Evolutionary conservation across 148 eudicot species (phyloP).

Genomic region (Bassia scoparia): DNA sequence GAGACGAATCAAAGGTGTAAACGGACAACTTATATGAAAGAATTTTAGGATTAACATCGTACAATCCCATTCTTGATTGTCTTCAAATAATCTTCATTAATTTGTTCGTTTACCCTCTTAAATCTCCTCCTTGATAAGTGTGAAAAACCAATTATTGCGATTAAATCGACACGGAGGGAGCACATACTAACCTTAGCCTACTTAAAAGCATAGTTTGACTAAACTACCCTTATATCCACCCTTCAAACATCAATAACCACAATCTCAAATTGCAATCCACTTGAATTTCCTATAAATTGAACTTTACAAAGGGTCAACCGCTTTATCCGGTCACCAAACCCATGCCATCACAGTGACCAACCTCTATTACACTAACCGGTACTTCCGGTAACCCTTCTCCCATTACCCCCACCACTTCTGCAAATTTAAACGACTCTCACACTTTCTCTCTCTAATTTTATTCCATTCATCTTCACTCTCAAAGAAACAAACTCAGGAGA

Average conservation of each 20-base stretch:
- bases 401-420: slow-evolving; percentile 4
- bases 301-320: slow-evolving; percentile 31
- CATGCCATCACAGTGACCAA: slow-evolving; percentile 23
- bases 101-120: too few relatives aligned
- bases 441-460: neutral
- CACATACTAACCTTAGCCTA: neutral
- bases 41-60: too few relatives aligned
- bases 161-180: too few relatives aligned
- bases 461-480: slow-evolving; percentile 15
- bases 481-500: neutral
- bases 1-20: too few relatives aligned
- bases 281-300: slow-evolving; percentile 16
- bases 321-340: slow-evolving; percentile 35
- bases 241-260: slow-evolving; percentile 21
- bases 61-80: too few relatives aligned
- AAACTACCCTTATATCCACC: slow-evolving; percentile 5
- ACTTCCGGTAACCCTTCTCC: slow-evolving; percentile 37
- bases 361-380: slow-evolving; percentile 31
- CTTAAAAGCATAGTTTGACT: neutral
- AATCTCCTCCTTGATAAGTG: too few relatives aligned
- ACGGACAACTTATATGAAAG: too few relatives aligned
- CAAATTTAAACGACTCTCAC: slow-evolving; percentile 26
- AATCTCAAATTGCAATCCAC: slow-evolving; percentile 21
- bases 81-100: too few relatives aligned
- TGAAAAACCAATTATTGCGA: too few relatives aligned